Evolutionary conservation across 495 filamentous ascomycete species (phyloP), one percentile per base, ranked within the genome.

Genomic region (Aspergillus steynii): DNA sequence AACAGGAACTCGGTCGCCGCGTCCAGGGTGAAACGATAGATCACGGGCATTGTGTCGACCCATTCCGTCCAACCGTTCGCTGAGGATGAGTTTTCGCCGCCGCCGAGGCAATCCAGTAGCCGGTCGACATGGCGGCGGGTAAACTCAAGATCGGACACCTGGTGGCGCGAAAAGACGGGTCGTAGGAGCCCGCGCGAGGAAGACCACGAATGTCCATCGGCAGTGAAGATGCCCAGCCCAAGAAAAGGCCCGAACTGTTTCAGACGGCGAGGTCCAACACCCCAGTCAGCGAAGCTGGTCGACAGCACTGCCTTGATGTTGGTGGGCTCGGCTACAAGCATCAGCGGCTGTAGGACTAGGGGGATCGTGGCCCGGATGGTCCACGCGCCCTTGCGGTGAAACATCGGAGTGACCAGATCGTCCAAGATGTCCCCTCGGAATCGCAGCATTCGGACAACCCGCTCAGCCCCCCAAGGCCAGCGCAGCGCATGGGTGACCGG

Each of bases 271-370:
- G 31, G 31, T 3, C 47, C 26, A 1, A 61, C 32, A 12, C 70
- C 74, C 64, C 79, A 86, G 60, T 85, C 84, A 20, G 80, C 74
- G 65, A 90, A 92, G 65, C 90, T 84, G 1, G 82, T 84, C 0
- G 88, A 86, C 3, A 92, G 76, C 29, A 93, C 75, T 12, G 88
- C 84, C 71, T 91, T 86, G 69, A 92, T 83, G 71, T 91, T 93
- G 69, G 88, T 83, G 1, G 86, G 88, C 54, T 90, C 86, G 47
- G 31, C 31, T 9, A 34, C 31, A 1, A 34, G 31, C 31, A 34
- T 34, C 31, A 34, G 5, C 5, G 31, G 31, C 31, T 34, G 31
- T 5, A 34, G 31, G 1, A 7, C 31, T 7, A 34, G 31, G 5
- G 31, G 31, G 1, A 34, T 34, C 5, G 31, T 34, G 31, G 31